Base-by-base conservation (phyloP, 1,139 yeast genomes). In the Candida glucosophila region DNA sequence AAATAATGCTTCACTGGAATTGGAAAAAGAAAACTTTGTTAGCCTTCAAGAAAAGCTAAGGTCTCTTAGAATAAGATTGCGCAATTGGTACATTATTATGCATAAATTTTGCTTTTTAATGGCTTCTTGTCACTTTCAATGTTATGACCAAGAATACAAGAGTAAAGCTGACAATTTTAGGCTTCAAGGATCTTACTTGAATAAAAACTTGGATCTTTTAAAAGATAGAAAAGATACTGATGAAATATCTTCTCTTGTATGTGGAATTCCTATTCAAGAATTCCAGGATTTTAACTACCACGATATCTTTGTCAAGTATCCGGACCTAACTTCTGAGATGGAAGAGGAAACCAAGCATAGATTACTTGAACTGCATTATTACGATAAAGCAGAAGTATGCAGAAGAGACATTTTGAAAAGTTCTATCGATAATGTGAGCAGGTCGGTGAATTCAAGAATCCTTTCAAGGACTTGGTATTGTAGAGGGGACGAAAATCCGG, bases 81-180 rank as follows among this genome's bases (percentile, higher is more conserved):
- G 73, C 29, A 41, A 51, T 10, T 74, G 80, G 71, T 46, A 63
- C 26, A 80, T 85, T 26, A 46, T 73, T 9, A 53, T 81, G 13
- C 96, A 88, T 47, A 76, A 86, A 29, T 68, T 79, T 25, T 78
- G 71, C 43, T 88, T 86, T 44, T 71, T 85, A 36, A 58, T 81
- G 20, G 98, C 86, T 0, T 79, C 95, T 0, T 77, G 86, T 0
- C 76, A 81, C 46, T 88, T 73, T 40, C 86, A 80, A 41, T 49
- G 63, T 21, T 63, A 73, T 36, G 65, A 69, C 34, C 58, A 57
- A 9, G 71, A 64, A 44, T 60, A 58, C 25, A 46, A 41, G 21
- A 30, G 39, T 6, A 49, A 54, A 23, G 51, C 58, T 2, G 12
- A 26, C 9, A 36, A 33, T 24, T 22, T 36, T 11, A 24, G 19